phyloP scores from a whole-genome alignment of 192 early-diverging fungal species.

The Coemansia sp. region DNA sequence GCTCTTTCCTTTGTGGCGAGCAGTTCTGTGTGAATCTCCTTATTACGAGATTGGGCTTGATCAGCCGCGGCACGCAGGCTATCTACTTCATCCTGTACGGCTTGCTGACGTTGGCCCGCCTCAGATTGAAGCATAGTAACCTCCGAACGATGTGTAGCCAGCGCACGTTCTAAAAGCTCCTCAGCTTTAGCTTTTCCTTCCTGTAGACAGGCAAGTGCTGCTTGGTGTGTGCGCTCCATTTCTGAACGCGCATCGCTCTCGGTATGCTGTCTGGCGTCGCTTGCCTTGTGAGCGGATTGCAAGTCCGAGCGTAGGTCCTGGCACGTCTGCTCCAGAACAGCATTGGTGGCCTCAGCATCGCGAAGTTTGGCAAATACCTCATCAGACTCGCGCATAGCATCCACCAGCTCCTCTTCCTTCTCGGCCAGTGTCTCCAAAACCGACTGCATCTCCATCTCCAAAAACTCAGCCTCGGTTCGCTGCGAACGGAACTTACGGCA shows the following conservation, averaged over 20 bases:
- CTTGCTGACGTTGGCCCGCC: conserved; percentile 2
- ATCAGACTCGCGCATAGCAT: conserved; percentile 30
- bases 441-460: conserved; percentile 52
- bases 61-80: not conserved
- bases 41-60: not conserved
- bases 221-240: conserved; percentile 13
- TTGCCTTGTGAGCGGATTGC: not conserved
- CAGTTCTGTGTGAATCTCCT: not conserved
- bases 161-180: not conserved
- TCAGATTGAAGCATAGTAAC: conserved; percentile 5
- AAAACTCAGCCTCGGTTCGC: conserved; percentile 48
- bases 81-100: conserved; percentile 4
- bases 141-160: conserved; percentile 1
- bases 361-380: conserved; percentile 14
- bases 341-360: conserved; percentile 10
- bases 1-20: not conserved
- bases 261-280: not conserved
- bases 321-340: conserved; percentile 2
- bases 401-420: conserved; percentile 40
- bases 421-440: conserved; percentile 33
- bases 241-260: not conserved
- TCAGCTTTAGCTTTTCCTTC: not conserved
- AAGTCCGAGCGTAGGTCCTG: conserved; percentile 13
- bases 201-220: not conserved
- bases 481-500: conserved; percentile 47